Conservation (phyloP, 2,329 filamentous ascomycete species). For the Calycina marina region DNA sequence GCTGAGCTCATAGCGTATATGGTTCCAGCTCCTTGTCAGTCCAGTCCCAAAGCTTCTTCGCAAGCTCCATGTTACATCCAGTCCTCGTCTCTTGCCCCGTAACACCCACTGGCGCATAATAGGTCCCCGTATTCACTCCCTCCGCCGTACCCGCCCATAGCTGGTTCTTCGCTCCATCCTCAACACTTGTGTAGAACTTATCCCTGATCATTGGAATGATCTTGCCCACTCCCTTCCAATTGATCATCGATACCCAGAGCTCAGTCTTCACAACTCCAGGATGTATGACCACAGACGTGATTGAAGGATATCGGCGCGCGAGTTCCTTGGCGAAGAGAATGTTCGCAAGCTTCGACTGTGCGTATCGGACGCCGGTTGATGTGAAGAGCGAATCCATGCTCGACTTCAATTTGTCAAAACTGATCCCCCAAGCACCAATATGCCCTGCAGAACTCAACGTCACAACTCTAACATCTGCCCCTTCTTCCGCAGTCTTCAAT, state of each 20-base stretch:
- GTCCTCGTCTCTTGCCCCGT: slow-evolving; percentile 13
- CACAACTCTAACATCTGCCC: slow-evolving; percentile 14
- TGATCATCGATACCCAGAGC: background rate
- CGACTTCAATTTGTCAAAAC: slow-evolving; percentile 16
- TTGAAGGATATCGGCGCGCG: background rate
- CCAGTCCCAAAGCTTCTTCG: slow-evolving; percentile 24
- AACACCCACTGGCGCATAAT: slow-evolving; percentile 26
- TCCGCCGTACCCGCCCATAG: slow-evolving; percentile 1
- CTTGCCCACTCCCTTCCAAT: background rate
- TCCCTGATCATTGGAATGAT: background rate
- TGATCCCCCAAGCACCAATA: slow-evolving; percentile 10
- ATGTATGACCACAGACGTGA: background rate
- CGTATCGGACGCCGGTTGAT: background rate
- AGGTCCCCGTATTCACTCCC: slow-evolving; percentile 19
- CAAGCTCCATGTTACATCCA: slow-evolving; percentile 19
- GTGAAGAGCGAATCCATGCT: background rate
- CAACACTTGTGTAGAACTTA: background rate
- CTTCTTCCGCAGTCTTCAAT: slow-evolving; percentile 11
- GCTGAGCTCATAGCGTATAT: background rate
- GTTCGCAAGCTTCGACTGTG: background rate
- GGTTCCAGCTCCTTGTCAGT: slow-evolving; percentile 22
- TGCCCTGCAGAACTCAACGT: slow-evolving; percentile 6
- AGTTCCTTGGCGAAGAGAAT: background rate
- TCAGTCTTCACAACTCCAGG: background rate
- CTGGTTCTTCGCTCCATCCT: background rate